A percentile compares a stretch with the other conserved stretches of the same genome.
Conservation (phyloP, 2,329 filamentous ascomycete species). For the Curvularia sp. region DNA sequence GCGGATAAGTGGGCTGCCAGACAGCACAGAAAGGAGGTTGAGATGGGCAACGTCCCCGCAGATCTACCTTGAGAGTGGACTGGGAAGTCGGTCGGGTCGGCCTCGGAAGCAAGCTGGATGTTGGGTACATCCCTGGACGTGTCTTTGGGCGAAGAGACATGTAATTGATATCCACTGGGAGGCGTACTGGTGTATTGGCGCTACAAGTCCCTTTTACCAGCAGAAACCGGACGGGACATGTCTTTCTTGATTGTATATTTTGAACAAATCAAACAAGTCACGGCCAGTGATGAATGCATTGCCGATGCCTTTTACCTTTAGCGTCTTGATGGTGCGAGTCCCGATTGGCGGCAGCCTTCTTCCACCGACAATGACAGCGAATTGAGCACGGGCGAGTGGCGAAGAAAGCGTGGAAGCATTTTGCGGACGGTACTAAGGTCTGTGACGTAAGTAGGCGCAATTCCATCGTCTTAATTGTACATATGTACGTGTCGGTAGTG, state of each 20-base stretch:
- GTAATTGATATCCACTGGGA: not conserved
- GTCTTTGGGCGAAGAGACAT: not conserved
- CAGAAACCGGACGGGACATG: slow-evolving; percentile 2
- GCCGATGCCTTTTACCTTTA: not conserved
- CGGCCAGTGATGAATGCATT: not conserved
- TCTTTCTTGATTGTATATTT: slow-evolving; percentile 10
- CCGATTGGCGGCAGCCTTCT: not conserved
- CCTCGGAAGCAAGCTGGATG: not conserved
- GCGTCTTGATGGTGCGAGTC: not conserved
- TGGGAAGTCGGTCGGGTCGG: not conserved
- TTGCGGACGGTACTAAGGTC: slow-evolving; percentile 4
- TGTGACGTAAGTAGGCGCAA: slow-evolving; percentile 1
- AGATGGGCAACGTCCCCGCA: slow-evolving; percentile 30
- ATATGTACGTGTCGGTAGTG: not conserved
- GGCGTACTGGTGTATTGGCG: slow-evolving; percentile 19
- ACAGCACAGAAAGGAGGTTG: slow-evolving; percentile 44
- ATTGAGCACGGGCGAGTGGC: slow-evolving; percentile 4
- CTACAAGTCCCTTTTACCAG: slow-evolving; percentile 5
- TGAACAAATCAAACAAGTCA: slow-evolving; percentile 8
- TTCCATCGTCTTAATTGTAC: not conserved
- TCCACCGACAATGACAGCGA: slow-evolving; percentile 3
- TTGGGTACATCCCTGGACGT: not conserved
- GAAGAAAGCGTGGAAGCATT: slow-evolving; percentile 9
- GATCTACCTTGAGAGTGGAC: not conserved
- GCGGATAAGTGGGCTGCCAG: slow-evolving; percentile 49